A percentile compares a stretch with the other conserved stretches of the same genome.
Evolutionary conservation across 1,284 basidiomycete species (phyloP).

Genomic region (Ceratobasidium sp.): DNA sequence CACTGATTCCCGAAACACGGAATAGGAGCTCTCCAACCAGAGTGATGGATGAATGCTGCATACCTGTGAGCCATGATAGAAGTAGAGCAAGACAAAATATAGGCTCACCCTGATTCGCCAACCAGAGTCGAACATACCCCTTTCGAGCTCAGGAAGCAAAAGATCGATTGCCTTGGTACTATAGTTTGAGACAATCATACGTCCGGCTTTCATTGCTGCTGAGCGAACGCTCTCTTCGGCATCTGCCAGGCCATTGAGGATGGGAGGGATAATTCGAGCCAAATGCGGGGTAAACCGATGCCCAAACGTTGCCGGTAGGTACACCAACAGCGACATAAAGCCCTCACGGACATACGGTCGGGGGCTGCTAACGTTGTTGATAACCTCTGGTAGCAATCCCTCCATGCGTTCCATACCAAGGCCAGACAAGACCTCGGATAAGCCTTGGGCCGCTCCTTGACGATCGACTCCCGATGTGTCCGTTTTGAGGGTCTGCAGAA

Average conservation of each 20-base stretch:
- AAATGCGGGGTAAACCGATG: slow-evolving; percentile 96
- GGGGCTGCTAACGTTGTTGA: slow-evolving; percentile 90
- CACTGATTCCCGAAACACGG: slow-evolving; percentile 97
- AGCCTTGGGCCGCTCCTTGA: slow-evolving; percentile 97
- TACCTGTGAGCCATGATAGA: slow-evolving; percentile 43
- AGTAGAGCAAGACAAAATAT: slow-evolving; percentile 1
- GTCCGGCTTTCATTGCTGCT: slow-evolving; percentile 97
- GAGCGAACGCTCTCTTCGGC: slow-evolving; percentile 94
- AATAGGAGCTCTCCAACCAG: slow-evolving; percentile 96
- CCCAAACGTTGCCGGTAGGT: slow-evolving; percentile 96
- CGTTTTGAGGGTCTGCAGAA: slow-evolving; percentile 90
- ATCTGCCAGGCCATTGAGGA: slow-evolving; percentile 93
- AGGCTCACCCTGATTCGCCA: slow-evolving; percentile 92
- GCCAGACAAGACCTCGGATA: slow-evolving; percentile 95
- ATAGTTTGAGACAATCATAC: slow-evolving; percentile 98
- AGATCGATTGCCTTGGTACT: slow-evolving; percentile 93
- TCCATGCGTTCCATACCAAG: slow-evolving; percentile 98
- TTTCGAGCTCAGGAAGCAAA: slow-evolving; percentile 93
- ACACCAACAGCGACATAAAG: slow-evolving; percentile 98
- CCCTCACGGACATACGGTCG: slow-evolving; percentile 95
- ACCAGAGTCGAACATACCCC: slow-evolving; percentile 92
- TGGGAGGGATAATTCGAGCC: slow-evolving; percentile 93
- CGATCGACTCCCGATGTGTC: slow-evolving; percentile 96
- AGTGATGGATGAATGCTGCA: slow-evolving; percentile 91
- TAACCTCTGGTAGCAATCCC: slow-evolving; percentile 93